phyloP scores from a whole-genome alignment of 345 rosid genomes.

The Eutrema yunnanense region DNA sequence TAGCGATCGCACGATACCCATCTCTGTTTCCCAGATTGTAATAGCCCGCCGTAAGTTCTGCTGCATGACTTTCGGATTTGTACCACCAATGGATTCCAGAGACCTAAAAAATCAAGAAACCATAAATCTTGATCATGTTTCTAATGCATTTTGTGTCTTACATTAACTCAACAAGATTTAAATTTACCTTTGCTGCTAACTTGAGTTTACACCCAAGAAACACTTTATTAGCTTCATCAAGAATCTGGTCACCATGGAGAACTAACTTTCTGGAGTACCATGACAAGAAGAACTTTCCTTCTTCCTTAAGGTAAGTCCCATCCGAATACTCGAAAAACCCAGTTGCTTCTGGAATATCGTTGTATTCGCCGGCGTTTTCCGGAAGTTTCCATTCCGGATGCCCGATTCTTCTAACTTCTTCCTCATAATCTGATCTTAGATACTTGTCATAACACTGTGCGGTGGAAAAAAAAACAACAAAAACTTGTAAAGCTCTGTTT shows the following conservation, averaged over 20 bases:
- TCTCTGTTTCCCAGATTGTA: slow-evolving; percentile 65
- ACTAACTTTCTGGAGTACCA: slow-evolving; percentile 77
- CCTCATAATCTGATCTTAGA: slow-evolving; percentile 57
- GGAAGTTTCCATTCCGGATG: slow-evolving; percentile 88
- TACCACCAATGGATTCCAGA: slow-evolving; percentile 98
- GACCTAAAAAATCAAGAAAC: slow-evolving; percentile 37
- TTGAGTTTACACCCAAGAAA: slow-evolving; percentile 70
- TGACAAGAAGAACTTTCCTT: slow-evolving; percentile 69
- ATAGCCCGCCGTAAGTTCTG: slow-evolving; percentile 84
- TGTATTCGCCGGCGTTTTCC: slow-evolving; percentile 64
- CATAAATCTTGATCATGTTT: not conserved
- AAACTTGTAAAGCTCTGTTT: not conserved
- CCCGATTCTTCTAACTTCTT: slow-evolving; percentile 50
- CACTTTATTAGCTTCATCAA: slow-evolving; percentile 74
- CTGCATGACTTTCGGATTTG: slow-evolving; percentile 59
- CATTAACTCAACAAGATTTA: not conserved
- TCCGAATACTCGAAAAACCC: slow-evolving; percentile 50
- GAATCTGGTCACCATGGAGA: slow-evolving; percentile 72
- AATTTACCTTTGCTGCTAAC: slow-evolving; percentile 69
- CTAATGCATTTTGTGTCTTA: not conserved
- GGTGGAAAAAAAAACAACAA: not conserved
- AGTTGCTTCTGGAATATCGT: slow-evolving; percentile 52
- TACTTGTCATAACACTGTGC: slow-evolving; percentile 78
- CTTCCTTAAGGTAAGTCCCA: slow-evolving; percentile 55
- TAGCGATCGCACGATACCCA: slow-evolving; percentile 69